A percentile compares a stretch with the other conserved stretches of the same genome.
These are phyloP conservation scores for Jacaranda copaia DNA, from an alignment of 257 asterid species.

Conservation along the genomic window DNA sequence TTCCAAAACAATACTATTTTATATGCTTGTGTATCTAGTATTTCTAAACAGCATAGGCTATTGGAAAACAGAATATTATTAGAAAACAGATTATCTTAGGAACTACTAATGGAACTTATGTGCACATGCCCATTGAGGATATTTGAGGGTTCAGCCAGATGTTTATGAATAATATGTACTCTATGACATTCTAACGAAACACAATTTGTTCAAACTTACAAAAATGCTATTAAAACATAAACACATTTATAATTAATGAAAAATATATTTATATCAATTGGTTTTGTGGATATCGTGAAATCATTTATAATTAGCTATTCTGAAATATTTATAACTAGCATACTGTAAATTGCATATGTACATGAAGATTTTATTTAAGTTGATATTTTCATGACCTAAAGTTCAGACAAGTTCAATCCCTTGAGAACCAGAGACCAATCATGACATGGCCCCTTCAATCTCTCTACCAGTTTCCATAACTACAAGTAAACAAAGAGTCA, in stretches of 20 bases:
- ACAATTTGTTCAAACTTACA: conserved; percentile 16
- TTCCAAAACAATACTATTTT: background rate
- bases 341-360: background rate
- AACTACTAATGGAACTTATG: background rate
- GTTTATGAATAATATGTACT: background rate
- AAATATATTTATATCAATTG: background rate
- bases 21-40: background rate
- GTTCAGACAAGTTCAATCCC: conserved; percentile 16
- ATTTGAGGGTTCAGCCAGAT: background rate
- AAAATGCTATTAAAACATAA: background rate
- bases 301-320: conserved; percentile 9
- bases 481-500: conserved; percentile 6
- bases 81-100: background rate
- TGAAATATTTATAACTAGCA: conserved; percentile 1
- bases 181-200: conserved; percentile 10
- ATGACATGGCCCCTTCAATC: background rate
- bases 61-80: background rate
- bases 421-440: conserved; percentile 17
- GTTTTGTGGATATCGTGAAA: background rate
- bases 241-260: background rate
- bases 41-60: background rate
- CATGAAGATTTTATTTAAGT: conserved; percentile 6
- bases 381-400: conserved; percentile 11
- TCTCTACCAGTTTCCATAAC: conserved; percentile 14
- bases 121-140: background rate